Base-by-base conservation (phyloP, 2,329 filamentous ascomycete genomes). In the Rhexocercosporidium sp. region DNA sequence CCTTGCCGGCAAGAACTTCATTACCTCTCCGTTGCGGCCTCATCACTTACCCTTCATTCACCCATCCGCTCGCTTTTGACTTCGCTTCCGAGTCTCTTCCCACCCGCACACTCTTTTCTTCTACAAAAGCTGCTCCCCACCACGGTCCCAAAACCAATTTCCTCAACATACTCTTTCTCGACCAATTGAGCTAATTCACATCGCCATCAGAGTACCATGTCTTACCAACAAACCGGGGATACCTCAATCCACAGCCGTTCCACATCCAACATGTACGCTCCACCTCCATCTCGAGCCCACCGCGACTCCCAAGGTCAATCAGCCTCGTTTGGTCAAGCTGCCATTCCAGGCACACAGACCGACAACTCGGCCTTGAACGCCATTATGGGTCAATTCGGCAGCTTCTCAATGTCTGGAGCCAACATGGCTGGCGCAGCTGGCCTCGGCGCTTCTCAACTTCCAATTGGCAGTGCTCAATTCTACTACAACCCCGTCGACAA, bases 151-250 rank as follows among this genome's bases (percentile, higher is more conserved):
- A 37, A 11, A 16, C 18, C 59, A 16, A 39, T n/a, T 25, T 31
- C 49, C 14, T 56, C 37, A 31, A 29, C 57, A 56, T 37, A 46
- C 25, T 65, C 44, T 56, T 46, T n/a, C 34, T 41, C 34, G 25
- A 67, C 54, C 59, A 47, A 66, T 64, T 25, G 59, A 62, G 67
- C 67, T 74, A 60, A 73, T 66, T 14, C n/a, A 8, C 29, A 29
- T 37, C 22, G 7, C 22, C 34, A 6, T 11, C 49, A 63, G 61
- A 72, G 71, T 71, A 74, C 71, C 74, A 78, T 78, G 77, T 75
- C 77, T 75, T 77, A 77, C 69, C 75, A 77, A 66, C 75, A 77
- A 70, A 72, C 74, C 56, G 57, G 72, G 51, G 76, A 76, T 62
- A 71, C 60, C 53, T 68, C 67, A 63, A 72, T 69, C 70, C 72